Evolutionary conservation across 495 filamentous ascomycete genomes (phyloP), one percentile per base, ranked within the genome.

Genomic region (Talaromyces nanjingensis): DNA sequence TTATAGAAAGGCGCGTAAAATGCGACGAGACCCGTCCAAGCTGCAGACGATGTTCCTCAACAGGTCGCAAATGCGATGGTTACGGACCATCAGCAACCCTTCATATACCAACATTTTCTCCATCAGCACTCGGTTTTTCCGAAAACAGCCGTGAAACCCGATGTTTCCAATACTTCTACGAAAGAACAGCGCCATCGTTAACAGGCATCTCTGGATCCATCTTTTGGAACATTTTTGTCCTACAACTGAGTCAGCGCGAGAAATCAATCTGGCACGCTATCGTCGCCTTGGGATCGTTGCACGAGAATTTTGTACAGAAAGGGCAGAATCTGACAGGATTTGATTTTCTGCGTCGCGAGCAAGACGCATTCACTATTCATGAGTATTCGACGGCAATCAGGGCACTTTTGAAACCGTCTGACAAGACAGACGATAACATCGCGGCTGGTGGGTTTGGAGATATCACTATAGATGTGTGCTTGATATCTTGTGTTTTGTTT

Each of bases 201-300:
- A 82, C 84, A 4, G 86, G 85, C 4, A 87, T 84, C 70, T 88
- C 85, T 63, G 80, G 83, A 60, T 86, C 81, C 14, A 79, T 77
- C 4, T 86, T 89, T 63, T 89, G 85, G 86, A 79, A 20, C 70
- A 74, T 49, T 73, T 53, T 75, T 0, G 66, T 87, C 7, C 68
- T 86, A 42, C 83, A 85, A 68, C 83, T 83, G 63, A 84, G 80
- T 31, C 81, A 87, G 62, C 77, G 80, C 8, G 83, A 87, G 68
- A 74, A 84, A n/a, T 76, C 83, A 1, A 82, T 89, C 59, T 79
- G 83, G 52, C 84, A 89, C 71, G 83, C 86, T n/a, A 79, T 86
- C 3, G 77, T 89, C 14, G 86, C 85, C 27, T 71, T 88, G 29
- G 84, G 85, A 55, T 83, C 86, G 1, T 69, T 88, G 52, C 87